A percentile compares a stretch with the other conserved stretches of the same genome.
Evolutionary conservation across 2,329 filamentous ascomycete species (phyloP).

Genomic region (Cephalotrichum gorgonifer): DNA sequence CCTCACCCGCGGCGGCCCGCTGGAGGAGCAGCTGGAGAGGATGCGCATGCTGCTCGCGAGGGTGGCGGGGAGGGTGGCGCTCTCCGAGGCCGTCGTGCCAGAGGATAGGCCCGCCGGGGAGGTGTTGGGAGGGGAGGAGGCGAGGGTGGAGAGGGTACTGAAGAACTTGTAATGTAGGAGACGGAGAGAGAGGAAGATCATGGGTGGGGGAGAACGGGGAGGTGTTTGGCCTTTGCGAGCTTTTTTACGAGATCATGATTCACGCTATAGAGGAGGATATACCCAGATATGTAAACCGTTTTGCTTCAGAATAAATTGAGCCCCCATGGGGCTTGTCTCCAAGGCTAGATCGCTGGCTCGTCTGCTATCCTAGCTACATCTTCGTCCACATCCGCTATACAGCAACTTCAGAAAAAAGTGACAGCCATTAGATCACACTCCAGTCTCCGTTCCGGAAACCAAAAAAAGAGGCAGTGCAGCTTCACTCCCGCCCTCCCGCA

Average conservation of each 20-base stretch:
- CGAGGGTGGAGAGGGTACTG: not conserved
- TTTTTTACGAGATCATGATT: not conserved
- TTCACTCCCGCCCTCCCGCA: too few relatives aligned
- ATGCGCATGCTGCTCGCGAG: slow-evolving; percentile 54
- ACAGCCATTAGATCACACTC: too few relatives aligned
- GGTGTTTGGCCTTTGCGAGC: not conserved
- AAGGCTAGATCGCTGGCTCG: too few relatives aligned
- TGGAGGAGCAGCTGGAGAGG: slow-evolving; percentile 56
- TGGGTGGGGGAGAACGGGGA: too few relatives aligned
- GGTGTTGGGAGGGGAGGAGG: not conserved
- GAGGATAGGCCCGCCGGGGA: not conserved
- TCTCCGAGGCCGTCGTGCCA: slow-evolving; percentile 12
- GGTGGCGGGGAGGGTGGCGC: slow-evolving; percentile 42
- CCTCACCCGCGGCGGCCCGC: slow-evolving; percentile 50
- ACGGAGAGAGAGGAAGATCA: not conserved
- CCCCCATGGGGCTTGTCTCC: too few relatives aligned
- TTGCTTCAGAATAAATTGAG: not conserved
- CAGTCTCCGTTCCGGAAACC: not conserved
- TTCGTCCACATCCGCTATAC: too few relatives aligned
- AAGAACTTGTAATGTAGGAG: not conserved
- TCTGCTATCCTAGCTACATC: too few relatives aligned
- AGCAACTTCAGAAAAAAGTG: too few relatives aligned
- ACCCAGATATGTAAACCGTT: not conserved
- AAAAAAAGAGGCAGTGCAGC: not conserved
- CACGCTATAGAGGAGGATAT: not conserved